These are phyloP conservation scores for Saccharomyces hybrid DNA, from an alignment of 1,139 yeast species.

Conservation along the genomic window DNA sequence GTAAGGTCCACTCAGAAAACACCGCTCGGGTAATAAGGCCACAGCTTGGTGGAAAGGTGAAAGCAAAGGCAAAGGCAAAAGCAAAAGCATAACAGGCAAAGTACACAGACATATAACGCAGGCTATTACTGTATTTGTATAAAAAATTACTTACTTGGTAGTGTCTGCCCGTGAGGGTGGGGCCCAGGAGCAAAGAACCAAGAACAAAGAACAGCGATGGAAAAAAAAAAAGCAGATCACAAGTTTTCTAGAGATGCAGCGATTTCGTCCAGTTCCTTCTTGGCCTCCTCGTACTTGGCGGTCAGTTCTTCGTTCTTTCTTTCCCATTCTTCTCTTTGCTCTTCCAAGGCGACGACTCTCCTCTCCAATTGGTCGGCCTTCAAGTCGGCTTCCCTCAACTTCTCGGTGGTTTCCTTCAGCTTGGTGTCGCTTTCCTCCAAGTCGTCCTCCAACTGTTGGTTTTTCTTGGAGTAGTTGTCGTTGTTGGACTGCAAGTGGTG, in stretches of 20 bases:
- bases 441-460: constrained; percentile 86
- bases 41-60: no score
- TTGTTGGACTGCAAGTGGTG: constrained; percentile 82
- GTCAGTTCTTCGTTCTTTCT: constrained; percentile 83
- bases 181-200: background rate
- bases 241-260: constrained; percentile 28
- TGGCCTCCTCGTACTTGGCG: constrained; percentile 71
- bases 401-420: constrained; percentile 87
- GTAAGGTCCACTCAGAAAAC: background rate
- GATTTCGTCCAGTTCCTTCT: constrained; percentile 86
- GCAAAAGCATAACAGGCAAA: background rate
- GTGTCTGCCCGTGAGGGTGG: background rate
- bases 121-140: background rate
- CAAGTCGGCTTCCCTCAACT: constrained; percentile 91
- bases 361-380: constrained; percentile 96
- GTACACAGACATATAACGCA: background rate
- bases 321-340: constrained; percentile 89
- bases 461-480: constrained; percentile 87
- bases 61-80: background rate
- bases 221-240: constrained; percentile 6
- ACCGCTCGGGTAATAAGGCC: background rate
- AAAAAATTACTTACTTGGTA: background rate
- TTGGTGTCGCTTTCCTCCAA: constrained; percentile 87
- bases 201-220: constrained; percentile 1
- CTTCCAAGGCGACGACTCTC: constrained; percentile 84